A percentile compares a stretch with the other conserved stretches of the same genome.
phyloP scores from a whole-genome alignment of 257 asterid species.

The Lycium barbarum region DNA sequence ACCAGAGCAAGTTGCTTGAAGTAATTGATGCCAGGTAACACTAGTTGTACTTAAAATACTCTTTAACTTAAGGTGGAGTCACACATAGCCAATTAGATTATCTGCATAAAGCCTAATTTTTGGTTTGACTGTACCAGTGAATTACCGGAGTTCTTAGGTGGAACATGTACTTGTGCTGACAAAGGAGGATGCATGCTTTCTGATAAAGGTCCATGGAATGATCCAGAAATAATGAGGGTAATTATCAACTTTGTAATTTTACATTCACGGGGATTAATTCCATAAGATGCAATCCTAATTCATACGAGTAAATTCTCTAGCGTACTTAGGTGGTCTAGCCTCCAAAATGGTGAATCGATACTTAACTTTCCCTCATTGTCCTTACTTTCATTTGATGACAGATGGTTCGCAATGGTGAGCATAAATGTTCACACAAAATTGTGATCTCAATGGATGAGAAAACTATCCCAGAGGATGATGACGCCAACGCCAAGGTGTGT shows the following conservation, averaged over 20 bases:
- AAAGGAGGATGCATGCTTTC: constrained; percentile 91
- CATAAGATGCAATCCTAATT: neutral
- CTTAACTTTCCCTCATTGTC: neutral
- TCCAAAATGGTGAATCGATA: no score
- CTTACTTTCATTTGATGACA: constrained; percentile 31
- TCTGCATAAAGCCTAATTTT: neutral
- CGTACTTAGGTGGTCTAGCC: neutral
- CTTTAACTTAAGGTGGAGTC: constrained; percentile 11
- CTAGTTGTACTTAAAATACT: neutral
- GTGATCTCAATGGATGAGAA: constrained; percentile 68
- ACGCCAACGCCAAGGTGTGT: constrained; percentile 44
- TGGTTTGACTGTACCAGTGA: constrained; percentile 51
- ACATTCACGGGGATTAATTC: neutral
- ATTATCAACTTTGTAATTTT: neutral
- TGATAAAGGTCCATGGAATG: constrained; percentile 98
- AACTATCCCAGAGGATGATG: constrained; percentile 69
- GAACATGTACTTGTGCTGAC: constrained; percentile 88
- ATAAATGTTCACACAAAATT: constrained; percentile 69
- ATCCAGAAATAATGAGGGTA: constrained; percentile 89
- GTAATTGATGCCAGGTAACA: constrained; percentile 82
- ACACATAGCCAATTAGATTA: neutral
- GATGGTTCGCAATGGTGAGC: constrained; percentile 90
- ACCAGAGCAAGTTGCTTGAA: constrained; percentile 93
- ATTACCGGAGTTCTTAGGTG: constrained; percentile 95
- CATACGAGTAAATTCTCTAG: neutral